Evolutionary conservation across 2,329 filamentous ascomycete species (phyloP), one percentile per base, ranked within the genome.

Genomic region (Chaetomiaceae sp.): DNA sequence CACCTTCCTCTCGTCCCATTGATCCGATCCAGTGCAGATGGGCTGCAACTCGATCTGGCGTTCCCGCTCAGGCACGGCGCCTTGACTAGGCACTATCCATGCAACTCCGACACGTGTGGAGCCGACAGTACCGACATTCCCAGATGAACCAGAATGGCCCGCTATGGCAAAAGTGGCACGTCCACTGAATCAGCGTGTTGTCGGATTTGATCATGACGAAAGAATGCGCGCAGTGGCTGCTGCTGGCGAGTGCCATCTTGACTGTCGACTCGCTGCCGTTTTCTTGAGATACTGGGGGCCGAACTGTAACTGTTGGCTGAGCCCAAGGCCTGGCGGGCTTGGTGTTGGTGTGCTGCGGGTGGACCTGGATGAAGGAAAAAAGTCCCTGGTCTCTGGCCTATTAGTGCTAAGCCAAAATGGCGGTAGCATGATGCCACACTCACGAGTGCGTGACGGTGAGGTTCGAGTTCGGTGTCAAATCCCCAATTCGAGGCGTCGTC

Each of bases 81-180:
- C 33, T 16, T n/a, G 14, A 11, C 51, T 48, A 45, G 61, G 68
- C 70, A 54, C 66, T 73, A 56, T 79, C 72, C 42, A 76, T 75
- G 65, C 84, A 86, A 23, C 74, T 69, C 48, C 81, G 74, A 67
- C 84, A 87, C 27, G 79, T 76, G 69, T 86, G 82, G 46, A 85
- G 70, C 66, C 83, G 82, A 77, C 84, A 87, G 66, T 84, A 85
- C 56, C 76, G 74, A 71, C 84, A 87, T 67, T 87, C 81, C 59
- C 79, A 86, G 63, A 87, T 86, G 69, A 78, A 79, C 80, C 82
- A 86, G 68, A 83, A 79, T 47, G 82, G 82, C 1, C 82, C 83
- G 2, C 78, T 79, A 56, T 81, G 77, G 65, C 52, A 54, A 62
- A 84, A 70, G 54, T 79, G 76, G 72, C 84, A 87, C 46, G 75